Conservation (phyloP, 345 rosid genomes). For the Linum tenue region DNA sequence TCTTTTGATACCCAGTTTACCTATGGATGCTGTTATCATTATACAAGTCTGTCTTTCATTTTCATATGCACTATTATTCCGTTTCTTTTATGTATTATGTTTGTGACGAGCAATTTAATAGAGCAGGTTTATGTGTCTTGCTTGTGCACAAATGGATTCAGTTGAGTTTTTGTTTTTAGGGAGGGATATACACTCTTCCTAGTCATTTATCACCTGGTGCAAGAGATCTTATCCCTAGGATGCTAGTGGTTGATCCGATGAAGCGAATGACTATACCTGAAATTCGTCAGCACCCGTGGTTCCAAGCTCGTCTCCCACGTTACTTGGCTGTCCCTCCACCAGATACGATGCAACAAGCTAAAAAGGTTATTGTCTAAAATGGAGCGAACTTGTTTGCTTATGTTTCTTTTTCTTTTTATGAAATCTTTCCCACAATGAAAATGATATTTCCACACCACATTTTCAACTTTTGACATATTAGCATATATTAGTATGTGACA, state of each 20-base stretch:
- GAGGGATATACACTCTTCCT: slow-evolving; percentile 86
- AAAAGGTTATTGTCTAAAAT: slow-evolving; percentile 36
- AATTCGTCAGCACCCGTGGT: slow-evolving; percentile 90
- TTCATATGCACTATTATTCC: background rate
- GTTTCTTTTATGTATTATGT: background rate
- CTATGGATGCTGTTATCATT: background rate
- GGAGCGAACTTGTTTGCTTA: background rate
- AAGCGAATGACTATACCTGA: slow-evolving; percentile 85
- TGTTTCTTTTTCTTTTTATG: background rate
- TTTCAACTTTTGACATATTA: background rate
- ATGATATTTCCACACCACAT: too few species aligned
- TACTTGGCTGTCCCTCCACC: slow-evolving; percentile 87
- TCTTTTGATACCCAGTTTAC: background rate
- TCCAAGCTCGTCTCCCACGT: slow-evolving; percentile 72
- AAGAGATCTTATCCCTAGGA: slow-evolving; percentile 83
- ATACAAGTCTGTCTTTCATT: background rate
- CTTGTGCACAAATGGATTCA: background rate
- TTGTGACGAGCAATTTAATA: background rate
- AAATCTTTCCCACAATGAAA: background rate
- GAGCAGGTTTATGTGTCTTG: background rate
- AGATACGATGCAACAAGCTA: slow-evolving; percentile 68
- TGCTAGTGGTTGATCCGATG: slow-evolving; percentile 90
- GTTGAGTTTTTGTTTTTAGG: background rate
- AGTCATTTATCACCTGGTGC: slow-evolving; percentile 84
- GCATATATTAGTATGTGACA: background rate